These are phyloP conservation scores for Cryomyces minteri DNA, from an alignment of 495 filamentous ascomycete species.

Conservation along the genomic window DNA sequence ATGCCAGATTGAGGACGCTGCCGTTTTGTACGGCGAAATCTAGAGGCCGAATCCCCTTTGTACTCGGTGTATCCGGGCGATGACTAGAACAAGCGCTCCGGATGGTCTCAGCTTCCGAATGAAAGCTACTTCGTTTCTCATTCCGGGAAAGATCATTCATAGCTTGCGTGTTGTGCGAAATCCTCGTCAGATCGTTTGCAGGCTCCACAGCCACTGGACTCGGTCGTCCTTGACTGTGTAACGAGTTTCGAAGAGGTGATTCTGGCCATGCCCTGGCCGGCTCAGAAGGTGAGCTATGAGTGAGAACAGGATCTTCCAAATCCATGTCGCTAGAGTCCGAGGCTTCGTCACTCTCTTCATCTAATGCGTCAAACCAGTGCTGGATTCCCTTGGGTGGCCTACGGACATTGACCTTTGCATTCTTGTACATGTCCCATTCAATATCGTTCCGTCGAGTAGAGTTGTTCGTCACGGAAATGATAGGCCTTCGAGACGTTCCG, in stretches of 20 bases:
- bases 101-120: no score
- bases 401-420: constrained; percentile 19
- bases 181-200: background rate
- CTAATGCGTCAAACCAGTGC: constrained; percentile 24
- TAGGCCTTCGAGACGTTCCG: background rate
- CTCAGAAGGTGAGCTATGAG: background rate
- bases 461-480: constrained; percentile 7
- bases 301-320: background rate
- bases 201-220: background rate
- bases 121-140: no score
- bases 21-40: no score
- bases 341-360: constrained; percentile 17
- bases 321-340: no score
- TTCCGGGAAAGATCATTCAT: no score
- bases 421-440: constrained; percentile 14
- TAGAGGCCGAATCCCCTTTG: no score
- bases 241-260: background rate
- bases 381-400: constrained; percentile 22
- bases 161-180: no score
- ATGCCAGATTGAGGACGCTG: no score
- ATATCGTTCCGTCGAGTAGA: background rate
- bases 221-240: background rate
- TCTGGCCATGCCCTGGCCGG: background rate
- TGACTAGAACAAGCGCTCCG: no score
- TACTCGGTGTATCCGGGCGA: no score